Evolutionary conservation across 768 basidiomycete genomes (phyloP).

Genomic region (Peribolospora baueri): DNA sequence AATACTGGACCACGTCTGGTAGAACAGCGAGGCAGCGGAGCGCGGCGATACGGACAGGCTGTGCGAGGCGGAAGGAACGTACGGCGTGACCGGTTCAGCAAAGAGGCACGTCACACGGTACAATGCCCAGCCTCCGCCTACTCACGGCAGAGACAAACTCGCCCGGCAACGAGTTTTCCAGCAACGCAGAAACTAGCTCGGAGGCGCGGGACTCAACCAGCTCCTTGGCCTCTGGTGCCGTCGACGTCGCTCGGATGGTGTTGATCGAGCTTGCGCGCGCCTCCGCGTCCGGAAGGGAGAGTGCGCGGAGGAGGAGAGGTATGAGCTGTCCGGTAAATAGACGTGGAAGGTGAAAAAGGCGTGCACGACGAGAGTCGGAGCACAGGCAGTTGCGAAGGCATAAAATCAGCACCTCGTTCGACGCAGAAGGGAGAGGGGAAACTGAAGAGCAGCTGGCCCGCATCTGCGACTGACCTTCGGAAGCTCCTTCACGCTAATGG

Average conservation of each 20-base stretch:
- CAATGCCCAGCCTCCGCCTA: constrained; percentile 3
- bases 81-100: background rate
- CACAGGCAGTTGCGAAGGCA: background rate
- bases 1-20: constrained; percentile 54
- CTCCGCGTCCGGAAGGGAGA: constrained; percentile 47
- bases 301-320: constrained; percentile 61
- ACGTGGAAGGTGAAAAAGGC: background rate
- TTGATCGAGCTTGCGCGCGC: constrained; percentile 61
- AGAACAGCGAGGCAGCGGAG: constrained; percentile 48
- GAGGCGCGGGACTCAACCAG: constrained; percentile 42
- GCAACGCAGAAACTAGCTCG: constrained; percentile 43
- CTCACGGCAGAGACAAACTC: background rate
- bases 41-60: constrained; percentile 56
- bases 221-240: constrained; percentile 27
- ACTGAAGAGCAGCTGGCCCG: background rate
- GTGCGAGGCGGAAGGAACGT: background rate
- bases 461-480: constrained; percentile 20
- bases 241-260: constrained; percentile 36
- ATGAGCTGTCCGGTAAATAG: constrained; percentile 36
- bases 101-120: background rate
- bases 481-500: constrained; percentile 46
- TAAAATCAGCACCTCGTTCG: background rate
- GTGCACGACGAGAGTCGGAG: too few relatives aligned
- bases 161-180: constrained; percentile 27
- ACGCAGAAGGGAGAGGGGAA: background rate